Percentiles rank a stretch among this genome's conserved stretches.
phyloP scores from a whole-genome alignment of 2,329 filamentous ascomycete genomes.

The Apiospora pterosperma region DNA sequence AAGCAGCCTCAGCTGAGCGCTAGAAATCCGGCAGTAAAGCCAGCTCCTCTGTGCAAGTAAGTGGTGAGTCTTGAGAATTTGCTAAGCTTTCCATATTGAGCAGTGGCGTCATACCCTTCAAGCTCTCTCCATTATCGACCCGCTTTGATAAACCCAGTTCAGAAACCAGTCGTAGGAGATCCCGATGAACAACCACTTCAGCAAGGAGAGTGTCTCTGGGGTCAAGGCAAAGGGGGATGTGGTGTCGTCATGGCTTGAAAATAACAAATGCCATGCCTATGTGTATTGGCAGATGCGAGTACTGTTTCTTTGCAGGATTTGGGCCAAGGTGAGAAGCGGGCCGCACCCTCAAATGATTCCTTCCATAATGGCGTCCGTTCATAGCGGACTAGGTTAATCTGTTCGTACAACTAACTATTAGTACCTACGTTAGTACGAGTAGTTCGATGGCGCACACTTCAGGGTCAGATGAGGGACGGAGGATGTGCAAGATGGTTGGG shows the following conservation, averaged over 20 bases:
- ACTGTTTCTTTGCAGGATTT: neutral
- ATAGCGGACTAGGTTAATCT: neutral
- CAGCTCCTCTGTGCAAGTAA: no score
- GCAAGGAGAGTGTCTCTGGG: neutral
- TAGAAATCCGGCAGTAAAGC: neutral
- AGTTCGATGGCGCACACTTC: no score
- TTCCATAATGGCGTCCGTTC: neutral
- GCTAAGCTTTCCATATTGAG: neutral
- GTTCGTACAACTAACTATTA: no score
- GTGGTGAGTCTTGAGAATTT: no score
- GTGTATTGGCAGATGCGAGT: neutral
- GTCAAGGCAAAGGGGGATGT: neutral
- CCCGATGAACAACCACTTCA: neutral
- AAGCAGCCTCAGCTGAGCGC: neutral
- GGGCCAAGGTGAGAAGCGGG: neutral
- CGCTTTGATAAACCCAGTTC: neutral
- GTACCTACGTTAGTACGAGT: no score
- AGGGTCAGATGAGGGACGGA: neutral
- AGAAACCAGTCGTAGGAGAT: neutral
- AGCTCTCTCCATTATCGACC: neutral
- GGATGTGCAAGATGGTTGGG: neutral
- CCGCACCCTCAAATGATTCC: neutral
- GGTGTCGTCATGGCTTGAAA: neutral
- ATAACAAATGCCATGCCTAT: neutral
- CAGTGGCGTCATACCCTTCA: neutral